These are phyloP conservation scores for Fusarium neocosmosporiellum DNA, from an alignment of 2,329 filamentous ascomycete genomes.

Conservation along the genomic window DNA sequence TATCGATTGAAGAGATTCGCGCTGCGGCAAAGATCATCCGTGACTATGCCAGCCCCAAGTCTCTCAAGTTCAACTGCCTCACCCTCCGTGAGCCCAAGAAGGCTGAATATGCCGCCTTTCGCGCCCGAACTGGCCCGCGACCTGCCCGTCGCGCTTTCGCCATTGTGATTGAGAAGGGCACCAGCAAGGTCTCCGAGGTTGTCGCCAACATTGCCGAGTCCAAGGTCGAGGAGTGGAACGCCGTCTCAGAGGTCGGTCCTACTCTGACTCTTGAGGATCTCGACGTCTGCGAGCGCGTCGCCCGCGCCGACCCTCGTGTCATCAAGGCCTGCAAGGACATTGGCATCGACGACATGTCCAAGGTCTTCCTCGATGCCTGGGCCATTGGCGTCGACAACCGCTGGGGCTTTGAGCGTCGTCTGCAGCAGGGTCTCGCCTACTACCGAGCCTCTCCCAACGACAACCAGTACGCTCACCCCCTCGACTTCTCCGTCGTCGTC, in stretches of 20 bases:
- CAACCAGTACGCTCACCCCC: slow-evolving; percentile 69
- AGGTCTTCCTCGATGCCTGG: slow-evolving; percentile 87
- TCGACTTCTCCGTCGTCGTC: slow-evolving; percentile 59
- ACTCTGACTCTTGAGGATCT: slow-evolving; percentile 83
- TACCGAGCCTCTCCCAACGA: slow-evolving; percentile 80
- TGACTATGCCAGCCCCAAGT: slow-evolving; percentile 47
- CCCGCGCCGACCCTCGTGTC: slow-evolving; percentile 76
- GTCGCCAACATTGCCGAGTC: slow-evolving; percentile 59
- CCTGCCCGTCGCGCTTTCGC: slow-evolving; percentile 62
- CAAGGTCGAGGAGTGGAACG: slow-evolving; percentile 57
- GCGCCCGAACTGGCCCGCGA: slow-evolving; percentile 59
- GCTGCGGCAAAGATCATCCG: slow-evolving; percentile 61
- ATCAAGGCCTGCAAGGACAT: slow-evolving; percentile 81
- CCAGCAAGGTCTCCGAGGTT: slow-evolving; percentile 59
- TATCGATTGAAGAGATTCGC: slow-evolving; percentile 66
- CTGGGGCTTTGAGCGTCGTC: slow-evolving; percentile 76
- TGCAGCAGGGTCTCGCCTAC: slow-evolving; percentile 87
- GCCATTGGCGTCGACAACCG: slow-evolving; percentile 85
- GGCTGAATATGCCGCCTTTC: slow-evolving; percentile 70
- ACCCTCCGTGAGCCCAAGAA: slow-evolving; percentile 75
- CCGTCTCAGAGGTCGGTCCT: slow-evolving; percentile 58
- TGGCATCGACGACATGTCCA: slow-evolving; percentile 84
- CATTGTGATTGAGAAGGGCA: slow-evolving; percentile 58
- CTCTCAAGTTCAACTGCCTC: slow-evolving; percentile 68
- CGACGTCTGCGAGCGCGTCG: slow-evolving; percentile 76